A percentile compares a stretch with the other conserved stretches of the same genome.
phyloP scores from a whole-genome alignment of 805 yeast species.

The Candida nitratophila region DNA sequence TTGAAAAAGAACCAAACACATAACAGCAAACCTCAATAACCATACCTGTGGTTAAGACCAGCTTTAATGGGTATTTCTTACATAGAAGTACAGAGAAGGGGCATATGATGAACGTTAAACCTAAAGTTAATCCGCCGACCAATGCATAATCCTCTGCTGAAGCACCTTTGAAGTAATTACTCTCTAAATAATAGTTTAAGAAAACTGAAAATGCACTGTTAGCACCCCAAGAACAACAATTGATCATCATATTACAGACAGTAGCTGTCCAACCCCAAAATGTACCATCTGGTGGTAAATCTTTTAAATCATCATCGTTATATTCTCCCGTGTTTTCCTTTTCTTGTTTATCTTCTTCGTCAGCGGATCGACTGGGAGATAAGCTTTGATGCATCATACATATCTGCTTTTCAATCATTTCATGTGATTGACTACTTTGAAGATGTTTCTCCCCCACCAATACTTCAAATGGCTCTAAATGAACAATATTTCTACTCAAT shows the following conservation, averaged over 20 bases:
- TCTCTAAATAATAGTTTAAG: constrained; percentile 37
- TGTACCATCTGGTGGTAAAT: constrained; percentile 37
- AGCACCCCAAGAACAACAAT: constrained; percentile 46
- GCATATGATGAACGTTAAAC: constrained; percentile 51
- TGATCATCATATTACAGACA: constrained; percentile 23
- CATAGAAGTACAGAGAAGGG: constrained; percentile 48
- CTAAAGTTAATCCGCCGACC: constrained; percentile 47
- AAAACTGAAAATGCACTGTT: constrained; percentile 50
- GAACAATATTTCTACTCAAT: constrained; percentile 1
- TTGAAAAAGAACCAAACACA: constrained; percentile 38
- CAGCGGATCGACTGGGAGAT: too few relatives aligned
- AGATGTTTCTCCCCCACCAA: not conserved
- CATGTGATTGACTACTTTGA: not conserved
- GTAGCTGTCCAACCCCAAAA: constrained; percentile 44
- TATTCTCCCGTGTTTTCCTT: constrained; percentile 27
- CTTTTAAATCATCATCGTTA: constrained; percentile 16
- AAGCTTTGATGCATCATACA: not conserved
- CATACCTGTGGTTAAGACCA: constrained; percentile 36
- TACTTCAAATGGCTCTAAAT: constrained; percentile 4
- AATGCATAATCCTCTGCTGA: constrained; percentile 44
- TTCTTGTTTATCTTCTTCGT: too few relatives aligned
- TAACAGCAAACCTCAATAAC: constrained; percentile 32
- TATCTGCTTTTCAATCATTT: not conserved
- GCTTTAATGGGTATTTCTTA: constrained; percentile 42
- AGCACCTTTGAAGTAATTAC: constrained; percentile 40